Conservation (phyloP, 1,284 basidiomycete genomes). For the Rhodotorula mucilaginosa region DNA sequence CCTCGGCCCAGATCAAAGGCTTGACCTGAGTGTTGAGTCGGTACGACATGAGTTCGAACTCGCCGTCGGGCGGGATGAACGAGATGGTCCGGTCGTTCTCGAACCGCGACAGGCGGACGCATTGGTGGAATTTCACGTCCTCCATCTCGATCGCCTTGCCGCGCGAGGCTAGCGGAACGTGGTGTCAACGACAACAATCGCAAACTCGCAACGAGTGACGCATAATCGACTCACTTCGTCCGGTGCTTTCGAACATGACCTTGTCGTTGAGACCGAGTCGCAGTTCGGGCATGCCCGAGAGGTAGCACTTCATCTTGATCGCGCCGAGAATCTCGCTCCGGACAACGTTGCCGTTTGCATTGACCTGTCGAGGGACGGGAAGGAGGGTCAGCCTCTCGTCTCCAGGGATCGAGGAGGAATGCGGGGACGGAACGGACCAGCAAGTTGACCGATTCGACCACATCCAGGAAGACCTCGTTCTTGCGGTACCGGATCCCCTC, state of each 20-base stretch:
- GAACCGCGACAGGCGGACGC: constrained; percentile 97
- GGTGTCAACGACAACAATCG: background rate
- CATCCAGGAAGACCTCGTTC: constrained; percentile 99
- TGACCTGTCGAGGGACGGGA: constrained; percentile 61
- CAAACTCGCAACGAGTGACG: no score
- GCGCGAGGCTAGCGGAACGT: constrained; percentile 65
- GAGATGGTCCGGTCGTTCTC: constrained; percentile 99
- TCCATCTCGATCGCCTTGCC: constrained; percentile 99
- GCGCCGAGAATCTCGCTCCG: constrained; percentile 96
- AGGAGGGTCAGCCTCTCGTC: background rate
- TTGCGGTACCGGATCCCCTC: constrained; percentile 97
- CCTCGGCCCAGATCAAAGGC: constrained; percentile 97
- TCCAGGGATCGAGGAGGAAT: background rate
- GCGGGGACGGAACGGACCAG: constrained; percentile 59
- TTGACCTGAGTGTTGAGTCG: constrained; percentile 94
- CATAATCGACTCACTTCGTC: constrained; percentile 66
- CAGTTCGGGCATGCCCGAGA: constrained; percentile 97
- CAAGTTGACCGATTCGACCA: constrained; percentile 95
- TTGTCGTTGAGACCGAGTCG: constrained; percentile 96
- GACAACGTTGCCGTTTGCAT: constrained; percentile 94
- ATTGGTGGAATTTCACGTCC: constrained; percentile 99
- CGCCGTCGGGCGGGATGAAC: constrained; percentile 98
- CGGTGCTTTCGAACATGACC: constrained; percentile 98
- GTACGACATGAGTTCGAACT: constrained; percentile 98
- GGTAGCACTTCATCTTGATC: constrained; percentile 99